phyloP scores from a whole-genome alignment of 495 filamentous ascomycete genomes.

The Penicillium lividum region DNA sequence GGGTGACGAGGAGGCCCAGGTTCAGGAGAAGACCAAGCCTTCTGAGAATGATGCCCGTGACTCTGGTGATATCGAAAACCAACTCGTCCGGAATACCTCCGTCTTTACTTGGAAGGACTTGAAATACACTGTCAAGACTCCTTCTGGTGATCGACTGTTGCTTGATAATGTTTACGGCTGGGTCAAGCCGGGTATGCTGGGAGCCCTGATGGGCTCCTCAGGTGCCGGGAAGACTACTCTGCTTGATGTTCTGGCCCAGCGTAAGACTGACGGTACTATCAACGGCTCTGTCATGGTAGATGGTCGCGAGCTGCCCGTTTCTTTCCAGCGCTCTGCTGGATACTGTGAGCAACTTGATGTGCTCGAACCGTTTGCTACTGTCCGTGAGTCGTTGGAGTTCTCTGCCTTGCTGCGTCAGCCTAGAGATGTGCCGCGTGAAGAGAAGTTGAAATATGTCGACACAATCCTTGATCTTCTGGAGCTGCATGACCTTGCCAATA shows the following conservation, averaged over 20 bases:
- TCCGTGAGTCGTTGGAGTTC: constrained; percentile 63
- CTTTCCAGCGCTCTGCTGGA: constrained; percentile 72
- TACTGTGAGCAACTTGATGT: constrained; percentile 65
- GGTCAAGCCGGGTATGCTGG: constrained; percentile 83
- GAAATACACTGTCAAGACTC: constrained; percentile 53
- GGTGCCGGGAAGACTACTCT: constrained; percentile 68
- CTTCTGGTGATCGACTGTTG: constrained; percentile 45
- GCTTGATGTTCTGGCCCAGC: constrained; percentile 56
- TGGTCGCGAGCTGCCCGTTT: constrained; percentile 70
- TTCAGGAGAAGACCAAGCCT: constrained; percentile 26
- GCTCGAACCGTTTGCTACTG: constrained; percentile 58
- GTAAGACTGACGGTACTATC: constrained; percentile 85
- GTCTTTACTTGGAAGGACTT: constrained; percentile 65
- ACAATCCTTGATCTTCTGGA: constrained; percentile 60
- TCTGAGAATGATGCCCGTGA: constrained; percentile 16
- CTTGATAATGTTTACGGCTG: constrained; percentile 83
- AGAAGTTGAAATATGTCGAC: constrained; percentile 63
- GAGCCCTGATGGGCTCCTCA: constrained; percentile 70
- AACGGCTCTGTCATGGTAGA: constrained; percentile 84
- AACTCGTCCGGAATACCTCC: constrained; percentile 49
- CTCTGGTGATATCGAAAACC: constrained; percentile 12
- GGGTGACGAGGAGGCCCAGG: constrained; percentile 36
- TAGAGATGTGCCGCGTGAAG: constrained; percentile 45
- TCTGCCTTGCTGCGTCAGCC: constrained; percentile 59
- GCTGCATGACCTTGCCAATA: constrained; percentile 55